Evolutionary conservation across 2,329 filamentous ascomycete genomes (phyloP).

Genomic region (Fusarium pseudograminearum): DNA sequence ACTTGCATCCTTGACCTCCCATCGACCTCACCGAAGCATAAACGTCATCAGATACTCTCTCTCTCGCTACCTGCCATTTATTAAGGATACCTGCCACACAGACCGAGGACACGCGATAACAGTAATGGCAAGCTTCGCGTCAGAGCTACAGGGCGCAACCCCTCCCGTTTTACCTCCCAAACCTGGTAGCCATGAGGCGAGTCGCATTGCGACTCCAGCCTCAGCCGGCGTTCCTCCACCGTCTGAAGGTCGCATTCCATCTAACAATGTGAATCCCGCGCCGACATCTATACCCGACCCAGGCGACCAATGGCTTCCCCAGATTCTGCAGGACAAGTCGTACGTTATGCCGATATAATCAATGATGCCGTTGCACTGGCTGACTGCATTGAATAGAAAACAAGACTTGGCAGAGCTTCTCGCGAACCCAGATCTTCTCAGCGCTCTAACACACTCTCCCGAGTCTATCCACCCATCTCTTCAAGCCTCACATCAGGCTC

Average conservation of each 20-base stretch:
- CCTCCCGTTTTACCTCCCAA: conserved; percentile 80
- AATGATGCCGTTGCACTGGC: conserved; percentile 9
- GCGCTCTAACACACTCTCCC: conserved; percentile 77
- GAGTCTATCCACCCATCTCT: conserved; percentile 79
- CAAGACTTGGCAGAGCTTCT: conserved; percentile 81
- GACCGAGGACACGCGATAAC: not conserved
- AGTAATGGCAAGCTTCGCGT: conserved; percentile 49
- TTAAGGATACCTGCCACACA: not conserved
- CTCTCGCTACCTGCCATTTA: not conserved
- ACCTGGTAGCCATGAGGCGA: conserved; percentile 75
- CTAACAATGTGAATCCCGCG: conserved; percentile 39
- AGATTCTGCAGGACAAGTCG: conserved; percentile 83
- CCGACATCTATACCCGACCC: conserved; percentile 64
- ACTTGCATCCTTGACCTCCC: conserved; percentile 20
- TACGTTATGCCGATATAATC: conserved; percentile 57
- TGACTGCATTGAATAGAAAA: conserved; percentile 65
- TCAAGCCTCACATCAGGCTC: conserved; percentile 70
- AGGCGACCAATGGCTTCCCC: conserved; percentile 82
- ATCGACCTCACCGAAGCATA: not conserved
- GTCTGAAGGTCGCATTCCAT: conserved; percentile 48
- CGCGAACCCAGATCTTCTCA: conserved; percentile 73
- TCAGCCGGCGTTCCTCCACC: conserved; percentile 60
- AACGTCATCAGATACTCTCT: not conserved
- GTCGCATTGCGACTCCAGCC: conserved; percentile 73
- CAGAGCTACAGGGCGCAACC: conserved; percentile 48